Evolutionary conservation across 371 early-diverging fungal genomes (phyloP).

Genomic region (Mortierella sp.): DNA sequence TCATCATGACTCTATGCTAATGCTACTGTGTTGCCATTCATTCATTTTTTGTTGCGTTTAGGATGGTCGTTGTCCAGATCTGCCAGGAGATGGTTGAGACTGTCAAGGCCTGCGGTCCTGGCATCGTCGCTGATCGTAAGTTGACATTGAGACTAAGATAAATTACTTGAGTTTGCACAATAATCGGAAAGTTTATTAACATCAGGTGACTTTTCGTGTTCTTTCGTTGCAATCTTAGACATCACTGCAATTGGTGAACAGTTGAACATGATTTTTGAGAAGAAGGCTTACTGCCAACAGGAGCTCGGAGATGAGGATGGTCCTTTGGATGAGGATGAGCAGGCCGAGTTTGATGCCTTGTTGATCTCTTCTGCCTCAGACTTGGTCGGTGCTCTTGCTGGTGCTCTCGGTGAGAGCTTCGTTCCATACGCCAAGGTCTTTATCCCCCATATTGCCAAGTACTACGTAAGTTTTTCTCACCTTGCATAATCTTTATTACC

Average conservation of each 20-base stretch:
- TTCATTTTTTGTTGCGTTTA: constrained; percentile 17
- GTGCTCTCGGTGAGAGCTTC: constrained; percentile 81
- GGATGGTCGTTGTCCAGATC: constrained; percentile 80
- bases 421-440: constrained; percentile 78
- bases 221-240: constrained; percentile 22
- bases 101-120: constrained; percentile 83
- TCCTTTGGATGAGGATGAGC: constrained; percentile 80
- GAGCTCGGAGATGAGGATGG: constrained; percentile 76
- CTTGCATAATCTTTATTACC: too few species aligned
- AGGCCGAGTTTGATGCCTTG: constrained; percentile 87
- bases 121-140: constrained; percentile 68
- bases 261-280: constrained; percentile 78
- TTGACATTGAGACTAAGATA: not conserved
- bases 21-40: not conserved
- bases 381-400: constrained; percentile 81
- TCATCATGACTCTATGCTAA: not conserved
- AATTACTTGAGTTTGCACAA: not conserved
- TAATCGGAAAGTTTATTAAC: not conserved
- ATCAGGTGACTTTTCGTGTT: not conserved
- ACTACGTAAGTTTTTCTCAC: constrained; percentile 65
- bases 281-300: constrained; percentile 87
- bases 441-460: constrained; percentile 82
- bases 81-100: constrained; percentile 78
- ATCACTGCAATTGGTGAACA: constrained; percentile 68
- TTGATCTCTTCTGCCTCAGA: constrained; percentile 86